Conservation (phyloP, 2,329 filamentous ascomycete species). For the Sporothrix humicola region DNA sequence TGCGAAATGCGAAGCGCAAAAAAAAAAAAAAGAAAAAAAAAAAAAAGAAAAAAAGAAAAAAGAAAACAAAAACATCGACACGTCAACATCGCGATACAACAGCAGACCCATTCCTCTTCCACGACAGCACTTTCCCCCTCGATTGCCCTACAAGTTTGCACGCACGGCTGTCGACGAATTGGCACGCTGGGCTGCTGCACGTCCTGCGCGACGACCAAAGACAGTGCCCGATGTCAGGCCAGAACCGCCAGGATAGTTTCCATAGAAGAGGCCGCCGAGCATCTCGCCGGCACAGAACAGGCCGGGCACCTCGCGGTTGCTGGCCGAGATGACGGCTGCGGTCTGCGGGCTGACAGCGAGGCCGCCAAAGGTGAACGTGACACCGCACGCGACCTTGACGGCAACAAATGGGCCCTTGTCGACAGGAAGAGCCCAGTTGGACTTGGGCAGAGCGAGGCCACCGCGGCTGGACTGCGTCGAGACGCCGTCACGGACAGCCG, state of each 20-base stretch:
- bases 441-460: slow-evolving; percentile 59
- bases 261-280: slow-evolving; percentile 67
- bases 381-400: slow-evolving; percentile 67
- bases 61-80: not conserved
- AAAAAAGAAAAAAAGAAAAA: not conserved
- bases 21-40: not conserved
- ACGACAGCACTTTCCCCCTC: not conserved
- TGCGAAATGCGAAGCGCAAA: not conserved
- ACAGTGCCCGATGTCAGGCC: slow-evolving; percentile 66
- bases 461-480: slow-evolving; percentile 60
- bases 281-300: slow-evolving; percentile 69
- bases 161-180: slow-evolving; percentile 5
- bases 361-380: slow-evolving; percentile 73
- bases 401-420: slow-evolving; percentile 64
- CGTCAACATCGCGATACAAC: not conserved
- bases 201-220: slow-evolving; percentile 50
- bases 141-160: not conserved
- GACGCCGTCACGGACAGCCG: slow-evolving; percentile 64
- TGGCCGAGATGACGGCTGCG: slow-evolving; percentile 57
- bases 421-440: slow-evolving; percentile 69
- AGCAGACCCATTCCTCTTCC: not conserved
- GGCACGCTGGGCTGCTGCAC: slow-evolving; percentile 15
- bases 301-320: slow-evolving; percentile 55
- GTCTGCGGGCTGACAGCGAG: slow-evolving; percentile 62
- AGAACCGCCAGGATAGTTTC: slow-evolving; percentile 68